Base-by-base conservation (phyloP, 108 stramenopile genomes). In the Pseudonitzschia multistriata region DNA sequence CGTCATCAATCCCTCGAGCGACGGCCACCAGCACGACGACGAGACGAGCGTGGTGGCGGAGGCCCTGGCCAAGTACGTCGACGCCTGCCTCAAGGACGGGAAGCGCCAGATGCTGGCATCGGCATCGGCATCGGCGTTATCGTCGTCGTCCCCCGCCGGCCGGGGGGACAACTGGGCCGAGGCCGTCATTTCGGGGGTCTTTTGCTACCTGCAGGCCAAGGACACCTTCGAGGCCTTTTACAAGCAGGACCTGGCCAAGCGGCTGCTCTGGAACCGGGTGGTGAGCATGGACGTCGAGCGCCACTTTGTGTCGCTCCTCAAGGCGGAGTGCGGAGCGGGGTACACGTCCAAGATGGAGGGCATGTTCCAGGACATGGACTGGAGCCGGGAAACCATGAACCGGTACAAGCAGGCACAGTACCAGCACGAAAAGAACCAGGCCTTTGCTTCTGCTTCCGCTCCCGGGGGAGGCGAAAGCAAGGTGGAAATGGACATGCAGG, bases 291-390 rank as follows among this genome's bases (percentile, higher is more conserved):
- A 98, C 68, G 71, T 92, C 61, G 98, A 99, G 79, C 82, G 82
- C n/a, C 76, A 84, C 34, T 93, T 98, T 76, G 82, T 98, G 57
- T 83, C 85, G n/a, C 85, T 95, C 61, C 84, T 99, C 56, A 98
- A 99, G 83, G 84, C 91, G 21, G 99, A 99, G 77, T 99, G 99
- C 73, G 99, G 99, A 6, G 76, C 88, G n/a, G 91, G 84, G 3
- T 99, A 95, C 77, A 98, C 98, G n/a, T 86, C 90, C 63, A 98
- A 98, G 74, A 93, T 99, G 87, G 99, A 99, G 72, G 99, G 99
- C 21, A 99, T 99, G 99, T 98, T 98, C 77, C 93, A 92, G 73
- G 99, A 99, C 82, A 94, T 98, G 74, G 97, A 95, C 36, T 85
- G 96, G 81, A 89, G 88, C 61, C 71, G 84, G 36, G 97, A 98